phyloP scores from a whole-genome alignment of 768 basidiomycete genomes.

The Amanita brunnescens region DNA sequence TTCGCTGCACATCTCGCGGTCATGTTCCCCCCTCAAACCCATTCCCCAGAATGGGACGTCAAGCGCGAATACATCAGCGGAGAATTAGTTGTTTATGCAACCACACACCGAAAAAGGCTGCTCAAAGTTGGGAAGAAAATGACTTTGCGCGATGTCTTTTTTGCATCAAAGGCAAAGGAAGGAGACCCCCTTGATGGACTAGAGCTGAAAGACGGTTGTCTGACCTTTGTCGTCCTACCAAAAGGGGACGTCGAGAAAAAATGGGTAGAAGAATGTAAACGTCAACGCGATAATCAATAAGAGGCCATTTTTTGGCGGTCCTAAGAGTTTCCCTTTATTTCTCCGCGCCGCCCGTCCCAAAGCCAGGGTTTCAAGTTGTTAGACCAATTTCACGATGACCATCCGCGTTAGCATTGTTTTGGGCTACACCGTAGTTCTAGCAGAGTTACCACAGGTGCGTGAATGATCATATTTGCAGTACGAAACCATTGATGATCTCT shows the following conservation, averaged over 20 bases:
- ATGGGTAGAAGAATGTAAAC: conserved; percentile 89
- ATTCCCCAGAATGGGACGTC: conserved; percentile 69
- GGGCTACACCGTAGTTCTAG: too few relatives aligned
- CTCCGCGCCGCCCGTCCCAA: too few relatives aligned
- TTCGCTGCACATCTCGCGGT: conserved; percentile 67
- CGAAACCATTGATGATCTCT: too few relatives aligned
- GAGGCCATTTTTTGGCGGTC: too few relatives aligned
- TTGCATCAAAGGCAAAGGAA: conserved; percentile 48
- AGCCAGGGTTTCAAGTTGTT: too few relatives aligned
- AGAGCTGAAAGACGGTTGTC: conserved; percentile 73
- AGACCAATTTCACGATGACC: too few relatives aligned
- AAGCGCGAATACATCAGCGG: conserved; percentile 55
- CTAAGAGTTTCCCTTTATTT: too few relatives aligned
- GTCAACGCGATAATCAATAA: conserved; percentile 23
- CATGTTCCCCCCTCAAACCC: conserved; percentile 75
- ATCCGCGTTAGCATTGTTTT: too few relatives aligned
- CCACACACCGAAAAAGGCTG: conserved; percentile 65
- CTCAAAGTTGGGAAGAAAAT: conserved; percentile 91
- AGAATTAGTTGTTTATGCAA: conserved; percentile 74
- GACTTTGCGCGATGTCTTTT: conserved; percentile 71
- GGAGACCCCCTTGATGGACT: conserved; percentile 66
- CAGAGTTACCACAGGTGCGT: too few relatives aligned
- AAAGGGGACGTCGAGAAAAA: conserved; percentile 68
- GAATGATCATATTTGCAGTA: too few relatives aligned
- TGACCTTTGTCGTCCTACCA: conserved; percentile 73